Evolutionary conservation across 164 flowering plant species (phyloP), one percentile per base, ranked within the genome.

Genomic region (Umbellularia californica): DNA sequence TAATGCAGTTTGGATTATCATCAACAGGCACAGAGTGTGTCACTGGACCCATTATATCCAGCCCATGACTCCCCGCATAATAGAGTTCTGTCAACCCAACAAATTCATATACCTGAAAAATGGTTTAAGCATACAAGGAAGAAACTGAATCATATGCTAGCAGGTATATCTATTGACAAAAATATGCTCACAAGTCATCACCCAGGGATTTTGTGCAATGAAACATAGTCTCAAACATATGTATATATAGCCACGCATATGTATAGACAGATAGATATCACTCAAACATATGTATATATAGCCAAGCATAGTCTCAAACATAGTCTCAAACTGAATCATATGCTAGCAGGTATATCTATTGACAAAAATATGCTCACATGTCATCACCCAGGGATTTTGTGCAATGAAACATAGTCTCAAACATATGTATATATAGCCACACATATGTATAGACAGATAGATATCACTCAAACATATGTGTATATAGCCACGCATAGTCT

Each of bases 41-140:
- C 41, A 75, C 82, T 41, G 99, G 97, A 23, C 92, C 81, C 85
- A 88, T 84, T 62, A 95, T 93, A 84, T 95, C 98, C 98, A 95
- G 92, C 33, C 99, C 99, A 85, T 95, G 99, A 82, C 99, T 95
- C 78, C 99, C 98, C 35, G 99, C 99, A 81, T 95, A 95, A 73
- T 88, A 89, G 19, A 95, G 93, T 77, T 92, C 98, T 17, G 86
- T 87, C 79, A 95, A 79, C 79, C 92, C 92, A 74, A 93, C 88
- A 81, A 95, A 86, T 75, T 90, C 92, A 75, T 64, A 88, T 65
- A 93, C 97, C 98, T 95, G 84, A 76, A 15, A 76, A 15, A 25
- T 66, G 69, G 69, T 66, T 66, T 6, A 66, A 28, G 28, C 15
- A 22, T 66, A 5, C 6, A 66, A 66, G 17, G 20, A 27, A 30